A percentile compares a stretch with the other conserved stretches of the same genome.
Conservation (phyloP, 164 flowering plant genomes). For the Stephania cephalantha region DNA sequence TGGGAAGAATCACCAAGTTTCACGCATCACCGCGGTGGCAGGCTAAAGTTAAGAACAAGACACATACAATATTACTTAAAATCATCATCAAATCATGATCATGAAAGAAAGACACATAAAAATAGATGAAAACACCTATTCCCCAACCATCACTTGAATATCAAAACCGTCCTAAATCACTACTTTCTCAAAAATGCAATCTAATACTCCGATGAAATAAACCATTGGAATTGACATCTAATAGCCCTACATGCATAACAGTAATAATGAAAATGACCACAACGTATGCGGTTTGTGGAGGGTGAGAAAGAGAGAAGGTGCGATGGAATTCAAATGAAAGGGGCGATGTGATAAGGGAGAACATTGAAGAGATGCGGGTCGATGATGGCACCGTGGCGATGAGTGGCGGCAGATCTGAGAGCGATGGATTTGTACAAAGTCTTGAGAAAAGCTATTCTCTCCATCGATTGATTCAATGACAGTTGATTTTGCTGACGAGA, state of each 20-base stretch:
- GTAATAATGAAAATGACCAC: conserved; percentile 7
- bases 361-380: conserved; percentile 7
- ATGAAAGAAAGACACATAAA: too few relatives aligned
- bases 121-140: too few relatives aligned
- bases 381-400: neutral
- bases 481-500: neutral
- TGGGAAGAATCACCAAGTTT: too few relatives aligned
- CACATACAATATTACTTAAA: too few relatives aligned
- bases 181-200: too few relatives aligned
- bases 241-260: neutral
- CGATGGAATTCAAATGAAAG: conserved; percentile 6
- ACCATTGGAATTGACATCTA: too few relatives aligned
- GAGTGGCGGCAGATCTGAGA: conserved; percentile 20
- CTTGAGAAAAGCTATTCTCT: conserved; percentile 31
- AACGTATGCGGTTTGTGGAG: conserved; percentile 2
- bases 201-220: too few relatives aligned
- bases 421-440: conserved; percentile 30
- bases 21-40: too few relatives aligned
- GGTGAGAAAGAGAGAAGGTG: conserved; percentile 22
- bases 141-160: too few relatives aligned
- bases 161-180: too few relatives aligned
- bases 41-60: too few relatives aligned
- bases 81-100: too few relatives aligned
- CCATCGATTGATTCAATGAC: conserved; percentile 8
- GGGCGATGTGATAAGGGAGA: conserved; percentile 16